A percentile compares a stretch with the other conserved stretches of the same genome.
Evolutionary conservation across 2,329 filamentous ascomycete species (phyloP).

Genomic region (Exophiala oligosperma): DNA sequence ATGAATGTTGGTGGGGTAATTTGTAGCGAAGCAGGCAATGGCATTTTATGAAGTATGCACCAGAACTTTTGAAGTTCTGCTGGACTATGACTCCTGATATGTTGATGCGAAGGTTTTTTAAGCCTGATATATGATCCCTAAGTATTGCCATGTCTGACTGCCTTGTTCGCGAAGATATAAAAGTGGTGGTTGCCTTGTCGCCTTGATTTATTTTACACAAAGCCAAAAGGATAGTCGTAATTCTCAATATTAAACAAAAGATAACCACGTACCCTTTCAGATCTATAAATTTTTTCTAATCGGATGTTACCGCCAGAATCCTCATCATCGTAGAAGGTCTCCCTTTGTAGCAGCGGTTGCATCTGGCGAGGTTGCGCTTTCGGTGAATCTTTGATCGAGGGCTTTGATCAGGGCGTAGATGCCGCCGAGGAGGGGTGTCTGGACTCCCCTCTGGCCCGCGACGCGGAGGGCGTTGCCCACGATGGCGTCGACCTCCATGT

Average conservation of each 20-base stretch:
- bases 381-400: constrained; percentile 22
- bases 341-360: not conserved
- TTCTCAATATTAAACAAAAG: not conserved
- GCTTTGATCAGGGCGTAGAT: constrained; percentile 48
- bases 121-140: no score
- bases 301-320: no score
- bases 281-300: no score
- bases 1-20: no score
- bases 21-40: no score
- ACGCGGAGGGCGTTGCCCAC: constrained; percentile 48
- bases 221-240: not conserved
- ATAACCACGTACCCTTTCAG: no score
- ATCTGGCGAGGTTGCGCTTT: not conserved
- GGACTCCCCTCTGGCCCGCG: constrained; percentile 41
- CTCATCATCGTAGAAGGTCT: not conserved
- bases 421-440: constrained; percentile 44
- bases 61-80: not conserved
- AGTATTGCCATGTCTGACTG: no score
- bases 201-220: not conserved
- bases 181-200: not conserved
- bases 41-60: not conserved
- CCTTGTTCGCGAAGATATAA: not conserved
- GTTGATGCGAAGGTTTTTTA: no score
- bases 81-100: no score
- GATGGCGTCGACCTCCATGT: constrained; percentile 54